phyloP scores from a whole-genome alignment of 2,329 filamentous ascomycete species.

The Pseudocercospora musae region DNA sequence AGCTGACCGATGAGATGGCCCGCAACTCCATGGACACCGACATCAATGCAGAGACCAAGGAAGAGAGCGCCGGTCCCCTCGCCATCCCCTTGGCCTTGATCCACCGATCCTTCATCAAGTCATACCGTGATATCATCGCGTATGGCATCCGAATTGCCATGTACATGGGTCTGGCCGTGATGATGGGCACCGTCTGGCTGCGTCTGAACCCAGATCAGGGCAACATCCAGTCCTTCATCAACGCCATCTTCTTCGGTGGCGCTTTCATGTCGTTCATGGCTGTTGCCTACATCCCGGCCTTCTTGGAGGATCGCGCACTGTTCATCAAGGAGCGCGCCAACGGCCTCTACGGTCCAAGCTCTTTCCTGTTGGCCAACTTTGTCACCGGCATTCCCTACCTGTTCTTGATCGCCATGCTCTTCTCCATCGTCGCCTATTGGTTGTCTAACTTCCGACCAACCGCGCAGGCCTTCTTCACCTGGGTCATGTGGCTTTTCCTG shows the following conservation, averaged over 20 bases:
- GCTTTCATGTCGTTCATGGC: conserved; percentile 52
- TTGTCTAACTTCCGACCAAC: conserved; percentile 69
- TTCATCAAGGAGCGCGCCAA: conserved; percentile 75
- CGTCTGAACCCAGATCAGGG: conserved; percentile 65
- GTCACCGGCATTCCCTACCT: conserved; percentile 75
- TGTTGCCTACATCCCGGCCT: conserved; percentile 76
- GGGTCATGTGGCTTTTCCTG: conserved; percentile 79
- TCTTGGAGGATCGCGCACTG: conserved; percentile 69
- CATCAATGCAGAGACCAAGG: conserved; percentile 28
- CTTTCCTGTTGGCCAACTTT: conserved; percentile 74
- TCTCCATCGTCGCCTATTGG: conserved; percentile 75
- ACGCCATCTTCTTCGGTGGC: conserved; percentile 62
- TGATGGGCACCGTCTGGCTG: conserved; percentile 88
- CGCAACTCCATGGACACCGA: conserved; percentile 34
- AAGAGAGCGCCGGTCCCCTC: conserved; percentile 44
- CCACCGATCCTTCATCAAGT: conserved; percentile 78
- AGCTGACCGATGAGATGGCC: conserved; percentile 37
- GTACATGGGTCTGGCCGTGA: conserved; percentile 75
- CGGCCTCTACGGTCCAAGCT: conserved; percentile 69
- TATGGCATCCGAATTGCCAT: conserved; percentile 81
- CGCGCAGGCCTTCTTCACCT: conserved; percentile 67
- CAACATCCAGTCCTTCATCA: conserved; percentile 77
- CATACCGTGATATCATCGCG: conserved; percentile 76
- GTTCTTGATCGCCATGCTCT: conserved; percentile 71
- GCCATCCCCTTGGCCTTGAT: conserved; percentile 63